phyloP scores from a whole-genome alignment of 257 asterid species.

The Jasminum sambac region DNA sequence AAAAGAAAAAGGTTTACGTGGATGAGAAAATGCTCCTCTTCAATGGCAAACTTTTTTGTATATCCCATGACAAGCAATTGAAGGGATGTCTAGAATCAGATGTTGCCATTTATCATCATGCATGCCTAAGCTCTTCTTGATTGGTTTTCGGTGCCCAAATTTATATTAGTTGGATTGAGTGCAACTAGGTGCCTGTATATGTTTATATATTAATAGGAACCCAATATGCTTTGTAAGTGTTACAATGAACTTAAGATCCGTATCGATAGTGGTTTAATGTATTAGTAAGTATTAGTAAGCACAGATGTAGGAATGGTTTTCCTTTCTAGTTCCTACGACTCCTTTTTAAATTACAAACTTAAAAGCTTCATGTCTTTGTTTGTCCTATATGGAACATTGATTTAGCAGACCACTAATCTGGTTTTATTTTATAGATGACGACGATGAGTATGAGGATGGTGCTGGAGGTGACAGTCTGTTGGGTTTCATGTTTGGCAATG shows the following conservation, averaged over 20 bases:
- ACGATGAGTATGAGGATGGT: constrained; percentile 89
- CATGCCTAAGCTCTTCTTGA: not conserved
- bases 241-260: not conserved
- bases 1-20: not conserved
- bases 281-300: not conserved
- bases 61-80: not conserved
- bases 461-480: constrained; percentile 79
- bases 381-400: constrained; percentile 21
- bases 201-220: not conserved
- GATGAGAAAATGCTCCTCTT: not conserved
- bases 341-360: not conserved
- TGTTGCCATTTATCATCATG: not conserved
- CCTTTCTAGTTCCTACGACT: not conserved
- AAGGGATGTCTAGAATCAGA: not conserved
- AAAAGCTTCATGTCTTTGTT: constrained; percentile 17
- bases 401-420: constrained; percentile 11
- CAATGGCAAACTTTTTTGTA: not conserved
- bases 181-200: not conserved
- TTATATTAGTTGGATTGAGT: not conserved
- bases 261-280: not conserved
- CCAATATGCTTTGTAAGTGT: not conserved
- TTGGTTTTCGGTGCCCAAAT: not conserved
- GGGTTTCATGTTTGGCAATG: constrained; percentile 99
- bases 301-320: not conserved
- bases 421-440: constrained; percentile 66